A percentile compares a stretch with the other conserved stretches of the same genome.
phyloP scores from a whole-genome alignment of 768 basidiomycete genomes.

The Auricularia heimuer region DNA sequence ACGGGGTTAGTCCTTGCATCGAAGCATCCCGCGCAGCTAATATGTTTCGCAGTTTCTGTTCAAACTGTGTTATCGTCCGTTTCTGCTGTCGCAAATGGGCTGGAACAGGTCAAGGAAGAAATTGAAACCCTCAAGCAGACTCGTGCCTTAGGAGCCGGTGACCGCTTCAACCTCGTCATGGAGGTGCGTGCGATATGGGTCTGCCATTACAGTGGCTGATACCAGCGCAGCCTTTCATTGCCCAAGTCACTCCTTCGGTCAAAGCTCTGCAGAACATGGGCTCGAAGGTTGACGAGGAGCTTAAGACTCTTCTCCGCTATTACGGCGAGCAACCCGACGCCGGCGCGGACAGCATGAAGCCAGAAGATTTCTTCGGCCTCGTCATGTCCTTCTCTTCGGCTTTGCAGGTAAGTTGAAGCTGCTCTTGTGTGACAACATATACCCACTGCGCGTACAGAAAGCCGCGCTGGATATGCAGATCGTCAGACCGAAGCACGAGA shows the following conservation, averaged over 20 bases:
- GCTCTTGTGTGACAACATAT: not conserved
- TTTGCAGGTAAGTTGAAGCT: slow-evolving; percentile 40
- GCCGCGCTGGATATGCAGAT: slow-evolving; percentile 54
- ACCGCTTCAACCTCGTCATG: slow-evolving; percentile 63
- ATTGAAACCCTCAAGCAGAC: slow-evolving; percentile 32
- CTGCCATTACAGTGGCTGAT: not conserved
- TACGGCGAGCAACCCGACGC: slow-evolving; percentile 68
- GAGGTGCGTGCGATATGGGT: slow-evolving; percentile 30
- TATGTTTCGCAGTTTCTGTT: slow-evolving; percentile 50
- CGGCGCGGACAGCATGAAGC: slow-evolving; percentile 48
- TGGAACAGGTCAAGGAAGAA: slow-evolving; percentile 49
- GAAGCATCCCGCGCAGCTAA: not conserved
- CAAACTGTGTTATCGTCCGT: slow-evolving; percentile 53
- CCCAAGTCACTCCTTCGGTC: slow-evolving; percentile 40
- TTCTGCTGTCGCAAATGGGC: slow-evolving; percentile 44
- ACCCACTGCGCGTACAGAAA: slow-evolving; percentile 38
- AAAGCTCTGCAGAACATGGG: slow-evolving; percentile 59
- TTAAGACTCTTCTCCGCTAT: slow-evolving; percentile 52
- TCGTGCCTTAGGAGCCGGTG: slow-evolving; percentile 28
- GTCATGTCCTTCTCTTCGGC: slow-evolving; percentile 66
- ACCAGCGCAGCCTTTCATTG: slow-evolving; percentile 37
- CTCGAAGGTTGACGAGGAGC: slow-evolving; percentile 44
- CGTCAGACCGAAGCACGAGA: not conserved
- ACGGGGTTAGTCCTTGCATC: slow-evolving; percentile 40
- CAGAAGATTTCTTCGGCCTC: slow-evolving; percentile 75